Evolutionary conservation across 2,329 filamentous ascomycete genomes (phyloP), one percentile per base, ranked within the genome.

Genomic region (Cryphonectria parasitica): DNA sequence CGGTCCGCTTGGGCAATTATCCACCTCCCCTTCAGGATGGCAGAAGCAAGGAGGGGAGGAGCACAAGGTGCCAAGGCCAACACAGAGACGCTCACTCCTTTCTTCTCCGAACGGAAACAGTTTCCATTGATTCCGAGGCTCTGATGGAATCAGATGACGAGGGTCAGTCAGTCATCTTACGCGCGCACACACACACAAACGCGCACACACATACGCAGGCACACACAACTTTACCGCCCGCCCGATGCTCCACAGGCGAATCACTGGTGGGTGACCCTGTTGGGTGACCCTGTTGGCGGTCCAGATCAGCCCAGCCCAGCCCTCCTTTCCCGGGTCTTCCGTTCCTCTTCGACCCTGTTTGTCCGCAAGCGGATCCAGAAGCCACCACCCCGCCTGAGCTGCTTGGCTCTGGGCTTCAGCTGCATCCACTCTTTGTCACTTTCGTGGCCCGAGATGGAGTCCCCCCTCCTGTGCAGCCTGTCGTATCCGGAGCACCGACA

Each of bases 401-500:
- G 54, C 70, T 60, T 34, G 31, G 22, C 31, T 25, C 58, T 43
- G 41, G 61, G 36, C 54, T 67, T 56, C 54, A 58, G 43, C 63
- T 67, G 65, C 39, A 60, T 60, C 49, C 36, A 56, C 54, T 45
- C 19, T 43, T 43, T 43, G 6, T n/a, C 3, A 15, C 31, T 31
- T 22, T 65, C 43, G 43, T 43, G 49, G 54, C 43, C 22, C 52
- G 52, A 54, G 39, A 58, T 66, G 31, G 54, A 45, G 34, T 56
- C 49, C 22, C 17, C 54, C 36, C 22, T 22, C 36, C 61, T 36
- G 66, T 69, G 69, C 66, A 71, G 62, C 70, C 58, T 36, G 58
- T 69, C 66, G 71, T 72, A 71, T 68, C 60, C 71, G 64, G 64
- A 71, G 60, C 58, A 36, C 61, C 58, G n/a, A 31, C 10, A 54